Evolutionary conservation across 108 stramenopile genomes (phyloP).

Genomic region (Cyclotella baltica): DNA sequence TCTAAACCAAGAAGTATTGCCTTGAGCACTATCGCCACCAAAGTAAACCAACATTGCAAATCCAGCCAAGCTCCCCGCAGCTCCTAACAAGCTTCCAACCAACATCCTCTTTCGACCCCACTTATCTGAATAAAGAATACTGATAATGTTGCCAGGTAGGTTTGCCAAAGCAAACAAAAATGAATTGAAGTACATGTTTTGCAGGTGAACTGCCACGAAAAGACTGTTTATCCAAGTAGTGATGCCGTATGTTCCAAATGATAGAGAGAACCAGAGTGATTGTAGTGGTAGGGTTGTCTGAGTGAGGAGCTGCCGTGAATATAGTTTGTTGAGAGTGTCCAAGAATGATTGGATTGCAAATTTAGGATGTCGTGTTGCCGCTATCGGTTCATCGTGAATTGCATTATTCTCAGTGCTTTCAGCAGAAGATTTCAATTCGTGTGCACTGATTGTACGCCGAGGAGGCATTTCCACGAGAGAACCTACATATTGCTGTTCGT

Average conservation of each 20-base stretch:
- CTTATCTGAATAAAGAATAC: conserved; percentile 62
- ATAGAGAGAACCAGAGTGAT: conserved; percentile 78
- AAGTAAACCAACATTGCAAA: conserved; percentile 64
- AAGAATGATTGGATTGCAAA: conserved; percentile 21
- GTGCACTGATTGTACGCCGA: conserved; percentile 33
- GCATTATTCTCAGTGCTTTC: neutral
- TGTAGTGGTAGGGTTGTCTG: conserved; percentile 72
- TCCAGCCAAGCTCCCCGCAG: conserved; percentile 54
- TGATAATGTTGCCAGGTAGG: conserved; percentile 77
- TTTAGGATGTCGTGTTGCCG: neutral
- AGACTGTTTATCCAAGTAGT: conserved; percentile 86
- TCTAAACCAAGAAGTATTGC: conserved; percentile 10
- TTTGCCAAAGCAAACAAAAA: conserved; percentile 77
- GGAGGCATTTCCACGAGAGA: neutral
- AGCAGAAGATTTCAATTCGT: conserved; percentile 39
- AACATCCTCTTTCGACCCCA: conserved; percentile 63
- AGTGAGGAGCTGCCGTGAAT: conserved; percentile 50
- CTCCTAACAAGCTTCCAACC: conserved; percentile 52
- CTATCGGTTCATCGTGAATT: neutral
- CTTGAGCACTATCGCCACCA: conserved; percentile 2
- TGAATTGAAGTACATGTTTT: conserved; percentile 80
- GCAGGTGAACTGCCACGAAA: conserved; percentile 73
- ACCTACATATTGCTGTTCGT: neutral
- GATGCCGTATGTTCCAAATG: conserved; percentile 79
- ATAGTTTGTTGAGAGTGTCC: conserved; percentile 50